Percentiles rank a stretch among this genome's conserved stretches.
phyloP scores from a whole-genome alignment of 805 yeast genomes.

The Wickerhamiella dianesei region DNA sequence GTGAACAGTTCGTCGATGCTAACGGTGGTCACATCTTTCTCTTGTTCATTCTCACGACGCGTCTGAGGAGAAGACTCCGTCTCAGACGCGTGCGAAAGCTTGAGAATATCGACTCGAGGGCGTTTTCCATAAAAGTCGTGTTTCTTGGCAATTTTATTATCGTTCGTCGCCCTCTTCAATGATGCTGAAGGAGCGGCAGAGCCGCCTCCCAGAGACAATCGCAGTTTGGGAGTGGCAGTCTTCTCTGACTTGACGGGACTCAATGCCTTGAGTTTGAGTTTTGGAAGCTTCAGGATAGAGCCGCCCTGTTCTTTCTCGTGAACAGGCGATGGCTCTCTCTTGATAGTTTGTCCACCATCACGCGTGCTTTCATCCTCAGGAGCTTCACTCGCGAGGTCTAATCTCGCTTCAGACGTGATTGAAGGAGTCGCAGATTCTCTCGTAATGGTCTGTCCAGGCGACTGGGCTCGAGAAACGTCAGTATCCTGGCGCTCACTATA shows the following conservation, averaged over 20 bases:
- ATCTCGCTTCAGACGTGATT: neutral
- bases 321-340: neutral
- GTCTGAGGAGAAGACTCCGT: neutral
- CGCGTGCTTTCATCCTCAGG: neutral
- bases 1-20: neutral
- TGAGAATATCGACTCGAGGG: slow-evolving; percentile 16
- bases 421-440: neutral
- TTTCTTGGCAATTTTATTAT: slow-evolving; percentile 6
- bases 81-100: slow-evolving; percentile 10
- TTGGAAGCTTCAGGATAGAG: neutral
- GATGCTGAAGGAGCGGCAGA: no score
- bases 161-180: neutral
- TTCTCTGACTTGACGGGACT: neutral
- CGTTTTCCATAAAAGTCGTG: slow-evolving; percentile 14
- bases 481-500: no score
- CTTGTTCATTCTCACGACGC: neutral
- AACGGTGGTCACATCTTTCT: neutral
- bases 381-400: neutral
- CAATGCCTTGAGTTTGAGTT: slow-evolving; percentile 1
- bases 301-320: neutral
- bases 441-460: neutral
- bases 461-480: neutral
- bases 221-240: slow-evolving; percentile 7
- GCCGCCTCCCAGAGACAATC: slow-evolving; percentile 13
- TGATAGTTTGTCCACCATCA: no score